Evolutionary conservation across 495 filamentous ascomycete species (phyloP).

Genomic region (Tetracladium setigerum): DNA sequence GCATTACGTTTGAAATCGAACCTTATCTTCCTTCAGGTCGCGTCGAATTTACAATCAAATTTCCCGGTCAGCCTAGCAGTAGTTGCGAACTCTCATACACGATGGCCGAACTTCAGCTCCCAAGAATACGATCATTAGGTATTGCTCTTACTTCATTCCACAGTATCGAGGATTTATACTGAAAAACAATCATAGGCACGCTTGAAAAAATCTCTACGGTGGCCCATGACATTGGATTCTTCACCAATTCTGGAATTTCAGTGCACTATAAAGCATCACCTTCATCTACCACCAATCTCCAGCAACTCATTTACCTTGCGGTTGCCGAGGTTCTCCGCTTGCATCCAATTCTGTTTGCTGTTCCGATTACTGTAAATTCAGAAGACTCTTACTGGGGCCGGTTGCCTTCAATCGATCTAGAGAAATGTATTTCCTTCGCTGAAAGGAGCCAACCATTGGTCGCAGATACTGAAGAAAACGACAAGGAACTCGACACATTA

Average conservation of each 20-base stretch:
- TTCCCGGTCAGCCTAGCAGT: too few relatives aligned
- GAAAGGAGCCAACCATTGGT: background rate
- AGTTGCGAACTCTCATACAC: too few relatives aligned
- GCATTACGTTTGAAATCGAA: background rate
- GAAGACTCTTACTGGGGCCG: slow-evolving; percentile 11
- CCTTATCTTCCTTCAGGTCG: background rate
- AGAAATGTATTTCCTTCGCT: slow-evolving; percentile 6
- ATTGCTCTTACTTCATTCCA: background rate
- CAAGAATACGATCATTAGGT: slow-evolving; percentile 1
- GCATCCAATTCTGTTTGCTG: slow-evolving; percentile 11
- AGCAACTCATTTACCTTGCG: slow-evolving; percentile 6
- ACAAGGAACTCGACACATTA: slow-evolving; percentile 13
- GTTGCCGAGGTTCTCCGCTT: slow-evolving; percentile 4
- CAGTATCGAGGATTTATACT: background rate
- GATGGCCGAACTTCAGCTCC: background rate
- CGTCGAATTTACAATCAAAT: too few relatives aligned
- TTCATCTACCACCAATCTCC: background rate
- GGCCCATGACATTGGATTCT: slow-evolving; percentile 16
- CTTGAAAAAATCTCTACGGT: slow-evolving; percentile 13
- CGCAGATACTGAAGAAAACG: background rate
- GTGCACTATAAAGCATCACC: slow-evolving; percentile 2
- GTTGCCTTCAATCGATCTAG: slow-evolving; percentile 11
- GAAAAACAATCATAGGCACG: slow-evolving; percentile 1
- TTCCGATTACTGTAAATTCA: slow-evolving; percentile 10
- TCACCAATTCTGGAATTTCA: slow-evolving; percentile 15